Evolutionary conservation across 306 rosid genomes (phyloP).

Genomic region (Vachellia collinsii): DNA sequence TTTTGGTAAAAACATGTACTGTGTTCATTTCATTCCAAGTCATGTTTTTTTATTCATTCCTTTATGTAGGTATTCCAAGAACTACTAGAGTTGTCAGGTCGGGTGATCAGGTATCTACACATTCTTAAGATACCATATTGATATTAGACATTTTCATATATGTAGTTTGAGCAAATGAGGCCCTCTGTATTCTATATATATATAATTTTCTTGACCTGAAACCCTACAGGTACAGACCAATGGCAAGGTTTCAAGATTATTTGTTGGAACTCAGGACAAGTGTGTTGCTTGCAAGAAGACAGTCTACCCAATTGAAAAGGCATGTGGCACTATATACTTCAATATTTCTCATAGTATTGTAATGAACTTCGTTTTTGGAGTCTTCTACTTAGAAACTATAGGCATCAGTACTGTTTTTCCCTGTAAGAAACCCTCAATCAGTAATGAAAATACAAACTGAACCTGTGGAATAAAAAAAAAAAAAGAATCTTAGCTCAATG

Average conservation of each 20-base stretch:
- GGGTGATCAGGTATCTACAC: conserved; percentile 61
- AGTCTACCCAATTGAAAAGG: conserved; percentile 95
- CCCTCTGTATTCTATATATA: neutral
- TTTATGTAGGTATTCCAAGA: conserved; percentile 66
- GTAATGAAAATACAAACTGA: neutral
- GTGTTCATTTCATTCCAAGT: neutral
- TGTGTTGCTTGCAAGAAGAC: conserved; percentile 86
- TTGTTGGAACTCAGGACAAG: conserved; percentile 92
- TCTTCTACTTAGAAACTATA: neutral
- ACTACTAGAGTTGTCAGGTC: conserved; percentile 65
- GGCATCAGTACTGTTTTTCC: neutral
- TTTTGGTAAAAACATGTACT: neutral
- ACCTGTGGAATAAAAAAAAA: neutral
- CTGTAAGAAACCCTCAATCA: neutral
- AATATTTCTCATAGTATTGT: conserved; percentile 1
- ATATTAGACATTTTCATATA: neutral
- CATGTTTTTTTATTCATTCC: conserved; percentile 13
- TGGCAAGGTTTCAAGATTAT: conserved; percentile 73
- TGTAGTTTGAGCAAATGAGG: neutral
- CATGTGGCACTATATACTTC: conserved; percentile 20
- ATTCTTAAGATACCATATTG: conserved; percentile 15
- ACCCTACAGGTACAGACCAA: conserved; percentile 61
- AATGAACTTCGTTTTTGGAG: conserved; percentile 9
- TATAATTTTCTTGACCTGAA: conserved; percentile 25
- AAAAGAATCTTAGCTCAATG: neutral